Evolutionary conservation across 148 eudicot species (phyloP), one percentile per base, ranked within the genome.

Genomic region (Heliosperma pusillum): DNA sequence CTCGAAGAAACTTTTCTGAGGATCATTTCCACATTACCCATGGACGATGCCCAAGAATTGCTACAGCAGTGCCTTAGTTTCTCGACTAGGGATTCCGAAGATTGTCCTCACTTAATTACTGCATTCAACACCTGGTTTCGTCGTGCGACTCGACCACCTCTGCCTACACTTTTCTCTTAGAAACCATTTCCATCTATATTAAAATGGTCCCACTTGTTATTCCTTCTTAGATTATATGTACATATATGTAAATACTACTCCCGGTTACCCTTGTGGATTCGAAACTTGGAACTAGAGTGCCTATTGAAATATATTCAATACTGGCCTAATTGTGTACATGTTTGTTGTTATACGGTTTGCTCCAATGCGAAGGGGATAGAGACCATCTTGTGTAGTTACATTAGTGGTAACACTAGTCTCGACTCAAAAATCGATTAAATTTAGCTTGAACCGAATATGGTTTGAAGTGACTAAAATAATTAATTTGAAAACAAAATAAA

Each of bases 91-190:
- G 91, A 86, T 73, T 81, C 85, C 17, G 97, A 93, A 9, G 90
- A 87, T 73, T 93, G 95, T 67, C 91, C 90, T 13, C 98, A 93
- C 73, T 73, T 93, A 79, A 85, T 91, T 27, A 68, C 81, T 33
- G 97, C 97, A 29, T 93, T 91, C 71, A 84, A 87, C 74, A 93
- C 95, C 30, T 93, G 98, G 98, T 93, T 93, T 74, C 87, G 88
- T 8, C 93, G 97, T 72, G 90, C 97, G 33, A 88, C 85, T 69
- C 80, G 83, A 2, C 79, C 83, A 60, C 73, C 71, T 7, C 82
- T 27, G 42, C 36, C 78, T 44, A 17, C 76, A 15, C 25, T 33
- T 53, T 13, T 60, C 22, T 55, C 70, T 21, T 70, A 20, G 26
- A 52, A 55, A 20, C 44, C 60, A 26, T 5, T 26, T 61, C 30